Evolutionary conservation across 176 grass and related monocot species (phyloP).

Genomic region (maize (Zea mays)): Zm-B73-REFERENCE-NAM-5.0 NC_050096.1:256582501-256583000

Average conservation of each 20-base stretch:
- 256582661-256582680: constrained; percentile 23
- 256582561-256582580: neutral
- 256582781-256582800: constrained; percentile 20
- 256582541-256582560: neutral
- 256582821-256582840: constrained; percentile 35
- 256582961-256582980: constrained; percentile 23
- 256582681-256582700: constrained; percentile 23
- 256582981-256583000: constrained; percentile 26
- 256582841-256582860: constrained; percentile 26
- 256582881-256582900: constrained; percentile 34
- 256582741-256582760: constrained; percentile 21
- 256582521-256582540: neutral
- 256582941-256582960: constrained; percentile 23
- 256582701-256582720: neutral
- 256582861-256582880: constrained; percentile 26
- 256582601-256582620: constrained; percentile 16
- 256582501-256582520: neutral
- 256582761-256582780: constrained; percentile 33
- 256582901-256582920: constrained; percentile 35
- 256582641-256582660: neutral
- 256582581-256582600: neutral
- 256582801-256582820: neutral
- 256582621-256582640: neutral
- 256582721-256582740: constrained; percentile 30
- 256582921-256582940: constrained; percentile 18